A percentile compares a stretch with the other conserved stretches of the same genome.
phyloP scores from a whole-genome alignment of 2,329 filamentous ascomycete genomes.

The Beauveria varroae region DNA sequence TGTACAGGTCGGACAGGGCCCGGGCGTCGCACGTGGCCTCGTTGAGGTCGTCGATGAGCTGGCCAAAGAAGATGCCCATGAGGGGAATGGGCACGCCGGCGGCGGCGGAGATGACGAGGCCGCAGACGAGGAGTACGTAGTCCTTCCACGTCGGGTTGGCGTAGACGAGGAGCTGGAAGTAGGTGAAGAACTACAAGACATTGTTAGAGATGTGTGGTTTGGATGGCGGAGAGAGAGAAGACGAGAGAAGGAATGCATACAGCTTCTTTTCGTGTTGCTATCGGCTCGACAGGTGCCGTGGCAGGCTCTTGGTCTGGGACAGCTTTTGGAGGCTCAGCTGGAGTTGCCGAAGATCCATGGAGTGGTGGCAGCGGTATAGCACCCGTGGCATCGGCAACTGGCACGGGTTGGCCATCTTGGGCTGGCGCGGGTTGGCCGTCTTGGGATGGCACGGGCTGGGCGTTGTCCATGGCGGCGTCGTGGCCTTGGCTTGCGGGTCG shows the following conservation, averaged over 20 bases:
- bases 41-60: constrained; percentile 56
- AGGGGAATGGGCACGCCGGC: constrained; percentile 57
- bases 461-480: background rate
- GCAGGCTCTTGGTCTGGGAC: background rate
- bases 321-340: background rate
- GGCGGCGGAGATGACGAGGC: constrained; percentile 40
- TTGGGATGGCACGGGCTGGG: background rate
- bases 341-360: constrained; percentile 9
- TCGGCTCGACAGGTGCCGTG: background rate
- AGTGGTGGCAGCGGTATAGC: background rate
- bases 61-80: constrained; percentile 56
- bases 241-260: background rate
- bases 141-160: constrained; percentile 37
- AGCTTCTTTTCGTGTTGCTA: background rate
- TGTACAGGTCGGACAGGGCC: constrained; percentile 7
- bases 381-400: background rate
- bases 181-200: constrained; percentile 25
- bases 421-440: background rate
- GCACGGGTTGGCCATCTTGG: background rate
- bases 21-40: constrained; percentile 41
- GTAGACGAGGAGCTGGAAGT: constrained; percentile 38
- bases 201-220: background rate
- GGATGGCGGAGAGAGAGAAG: no score
- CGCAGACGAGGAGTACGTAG: constrained; percentile 32
- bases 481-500: background rate